Evolutionary conservation across 2,329 filamentous ascomycete genomes (phyloP).

Genomic region (Epichloe aotearoae): DNA sequence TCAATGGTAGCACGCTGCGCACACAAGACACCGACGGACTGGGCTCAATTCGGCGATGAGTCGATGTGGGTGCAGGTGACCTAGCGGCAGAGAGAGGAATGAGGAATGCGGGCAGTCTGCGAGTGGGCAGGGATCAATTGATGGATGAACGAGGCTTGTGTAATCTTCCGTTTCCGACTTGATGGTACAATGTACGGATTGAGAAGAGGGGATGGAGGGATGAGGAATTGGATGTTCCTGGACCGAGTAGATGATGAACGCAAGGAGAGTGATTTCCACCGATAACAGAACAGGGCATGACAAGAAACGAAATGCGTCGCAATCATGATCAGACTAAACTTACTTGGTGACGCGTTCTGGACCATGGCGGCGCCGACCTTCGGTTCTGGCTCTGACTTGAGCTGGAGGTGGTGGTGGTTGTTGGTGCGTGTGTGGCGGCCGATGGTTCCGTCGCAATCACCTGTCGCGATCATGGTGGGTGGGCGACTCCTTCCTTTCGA

Average conservation of each 20-base stretch:
- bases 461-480: neutral
- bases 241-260: too few species aligned
- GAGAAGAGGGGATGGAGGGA: neutral
- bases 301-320: neutral
- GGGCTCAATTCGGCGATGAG: neutral
- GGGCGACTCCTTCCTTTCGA: neutral
- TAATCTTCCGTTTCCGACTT: neutral
- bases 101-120: neutral
- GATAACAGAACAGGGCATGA: neutral
- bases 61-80: neutral
- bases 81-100: neutral
- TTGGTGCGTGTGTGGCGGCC: slow-evolving; percentile 4
- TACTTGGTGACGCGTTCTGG: slow-evolving; percentile 3
- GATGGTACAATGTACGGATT: neutral
- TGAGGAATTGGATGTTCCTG: neutral
- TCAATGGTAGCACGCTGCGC: neutral
- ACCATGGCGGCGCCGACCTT: neutral
- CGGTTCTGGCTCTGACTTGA: neutral
- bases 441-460: slow-evolving; percentile 3
- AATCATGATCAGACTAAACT: neutral
- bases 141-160: neutral
- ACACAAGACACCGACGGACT: neutral
- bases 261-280: neutral
- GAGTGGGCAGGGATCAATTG: neutral
- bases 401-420: neutral